Evolutionary conservation across 2,329 filamentous ascomycete species (phyloP).

Genomic region (Herpotrichia juniperi): DNA sequence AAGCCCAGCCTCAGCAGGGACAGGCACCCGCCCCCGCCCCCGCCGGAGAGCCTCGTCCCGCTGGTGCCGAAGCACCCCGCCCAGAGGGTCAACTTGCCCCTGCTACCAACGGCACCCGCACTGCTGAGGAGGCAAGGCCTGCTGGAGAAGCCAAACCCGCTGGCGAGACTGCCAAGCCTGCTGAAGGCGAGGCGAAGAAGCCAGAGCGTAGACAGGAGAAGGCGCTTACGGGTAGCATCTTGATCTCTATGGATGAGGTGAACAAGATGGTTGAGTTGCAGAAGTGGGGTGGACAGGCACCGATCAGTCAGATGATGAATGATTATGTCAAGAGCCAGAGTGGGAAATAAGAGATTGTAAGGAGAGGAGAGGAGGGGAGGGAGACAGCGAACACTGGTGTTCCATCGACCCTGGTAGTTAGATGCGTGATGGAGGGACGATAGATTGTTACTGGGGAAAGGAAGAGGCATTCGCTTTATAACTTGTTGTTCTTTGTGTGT

Average conservation of each 20-base stretch:
- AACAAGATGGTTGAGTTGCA: slow-evolving; percentile 36
- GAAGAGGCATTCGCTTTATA: slow-evolving; percentile 1
- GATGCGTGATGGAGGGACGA: neutral
- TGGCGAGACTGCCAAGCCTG: neutral
- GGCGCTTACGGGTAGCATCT: slow-evolving; percentile 27
- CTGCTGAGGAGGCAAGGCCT: slow-evolving; percentile 16
- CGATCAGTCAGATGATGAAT: slow-evolving; percentile 43
- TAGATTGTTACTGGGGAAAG: neutral
- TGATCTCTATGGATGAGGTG: slow-evolving; percentile 43
- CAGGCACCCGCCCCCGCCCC: slow-evolving; percentile 1
- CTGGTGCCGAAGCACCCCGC: slow-evolving; percentile 11
- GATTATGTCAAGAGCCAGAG: slow-evolving; percentile 32
- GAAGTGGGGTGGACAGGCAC: slow-evolving; percentile 35
- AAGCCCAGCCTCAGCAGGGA: slow-evolving; percentile 9
- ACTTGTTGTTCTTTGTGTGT: too few species aligned
- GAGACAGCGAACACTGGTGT: slow-evolving; percentile 14
- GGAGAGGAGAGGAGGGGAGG: neutral
- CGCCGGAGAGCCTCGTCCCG: neutral
- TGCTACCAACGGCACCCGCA: neutral
- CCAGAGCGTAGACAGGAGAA: slow-evolving; percentile 24
- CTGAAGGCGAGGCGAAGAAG: slow-evolving; percentile 10
- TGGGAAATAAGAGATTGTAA: neutral
- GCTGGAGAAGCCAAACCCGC: slow-evolving; percentile 10
- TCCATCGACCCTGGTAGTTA: neutral
- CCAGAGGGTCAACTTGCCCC: slow-evolving; percentile 3